Base-by-base conservation (phyloP, 805 yeast genomes). In the Teunomyces barrocoloradensis region DNA sequence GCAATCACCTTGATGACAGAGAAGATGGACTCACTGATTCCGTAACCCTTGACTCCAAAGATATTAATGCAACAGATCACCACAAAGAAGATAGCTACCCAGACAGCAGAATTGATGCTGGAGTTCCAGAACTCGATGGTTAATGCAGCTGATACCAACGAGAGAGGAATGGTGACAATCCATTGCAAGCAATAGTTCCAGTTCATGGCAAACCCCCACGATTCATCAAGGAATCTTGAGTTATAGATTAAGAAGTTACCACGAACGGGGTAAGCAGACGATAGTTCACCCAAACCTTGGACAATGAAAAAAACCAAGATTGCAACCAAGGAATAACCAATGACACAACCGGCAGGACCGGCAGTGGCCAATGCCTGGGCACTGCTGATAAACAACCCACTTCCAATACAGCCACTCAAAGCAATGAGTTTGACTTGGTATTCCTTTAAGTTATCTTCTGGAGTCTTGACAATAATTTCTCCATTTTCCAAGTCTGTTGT, bases 1-100 rank as follows among this genome's bases (percentile, higher is more conserved):
- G 64, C 66, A 15, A 58, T 20, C 11, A 62, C 65, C 49, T 62
- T 62, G 47, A 62, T 53, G 48, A 60, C 53, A 13, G 65, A 59
- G 21, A 62, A 60, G 25, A 52, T 40, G 12, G 60, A 60, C 42
- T 62, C 66, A 5, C 55, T 65, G 35, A 60, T 60, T 46, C 66
- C 66, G 45, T 60, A 62, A 12, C 65, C 65, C 38, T 48, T 58
- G 34, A 60, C 60, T n/a, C 65, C 65, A 40, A 60, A 60, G 43
- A 60, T 36, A 49, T 60, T 60, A 49, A 60, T 60, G 43, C 47
- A 25, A 34, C 57, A 51, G 38, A 61, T 58, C 11, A 54, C 38
- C 18, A 61, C 56, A 44, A 54, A 61, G 47, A 61, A 60, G n/a
- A 61, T 43, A 9, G 63, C 58, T 13, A 61, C 63, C 63, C 65